Base-by-base conservation (phyloP, 805 yeast genomes). In the Pichia exigua region DNA sequence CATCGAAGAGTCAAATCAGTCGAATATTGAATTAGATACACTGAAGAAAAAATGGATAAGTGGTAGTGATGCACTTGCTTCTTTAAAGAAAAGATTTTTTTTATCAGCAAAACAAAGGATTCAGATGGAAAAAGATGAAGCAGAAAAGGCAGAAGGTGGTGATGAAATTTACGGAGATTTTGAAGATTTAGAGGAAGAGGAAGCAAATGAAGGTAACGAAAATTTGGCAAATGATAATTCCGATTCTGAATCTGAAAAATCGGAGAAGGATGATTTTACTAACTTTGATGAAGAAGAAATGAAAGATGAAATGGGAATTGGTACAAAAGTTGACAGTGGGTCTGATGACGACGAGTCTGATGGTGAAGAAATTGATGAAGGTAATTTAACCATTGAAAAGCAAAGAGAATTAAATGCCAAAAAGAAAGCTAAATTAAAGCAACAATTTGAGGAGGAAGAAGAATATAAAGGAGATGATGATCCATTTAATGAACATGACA, bases 401-500 rank as follows among this genome's bases (percentile, higher is more conserved):
- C 84, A 82, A 65, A 81, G 98, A 65, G 82, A 79, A 48, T 70
- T 80, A 49, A 91, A 91, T 62, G 96, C 97, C 2, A 81, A 84
- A 55, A 90, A 87, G 73, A 95, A 94, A 62, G 97, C 91, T 57
- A 83, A 87, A 61, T 74, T 92, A 53, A 83, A 90, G 54, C 75
- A 87, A 61, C 97, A 94, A 65, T 89, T 94, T 63, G 98, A 94
- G 63, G 89, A 82, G 48, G 89, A 83, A 65, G 90, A 83, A 60
- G 82, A 81, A 44, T 80, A 81, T 58, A 87, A 87, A 18, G 89
- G 83, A 26, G 96, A 88, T 56, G 87, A 87, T 13, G 77, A 77
- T 54, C 69, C 68, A 44, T 65, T 65, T 44, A 84, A 79, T 51
- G 95, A 87, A 63, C 89, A 88, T 51, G 97, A 92, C 61, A 90